Percentiles rank a stretch among this genome's conserved stretches.
These are phyloP conservation scores for Phyllostachys edulis DNA, from an alignment of 176 grass and related monocot species.

Conservation along the genomic window DNA sequence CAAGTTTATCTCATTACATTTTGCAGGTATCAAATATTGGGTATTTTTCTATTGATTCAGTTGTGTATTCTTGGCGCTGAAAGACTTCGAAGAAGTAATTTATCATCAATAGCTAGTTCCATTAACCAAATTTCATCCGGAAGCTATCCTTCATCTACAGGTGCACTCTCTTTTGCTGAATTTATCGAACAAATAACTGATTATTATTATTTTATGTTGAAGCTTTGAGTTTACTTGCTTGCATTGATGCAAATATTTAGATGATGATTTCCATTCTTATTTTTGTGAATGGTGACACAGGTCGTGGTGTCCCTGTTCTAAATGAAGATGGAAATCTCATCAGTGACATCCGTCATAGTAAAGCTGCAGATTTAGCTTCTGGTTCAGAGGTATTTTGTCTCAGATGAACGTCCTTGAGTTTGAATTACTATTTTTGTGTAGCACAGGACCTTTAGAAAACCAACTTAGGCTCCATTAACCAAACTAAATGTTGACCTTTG, in stretches of 20 bases:
- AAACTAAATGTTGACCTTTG: not conserved
- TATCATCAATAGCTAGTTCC: slow-evolving; percentile 86
- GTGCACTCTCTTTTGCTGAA: slow-evolving; percentile 27
- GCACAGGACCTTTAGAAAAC: not conserved
- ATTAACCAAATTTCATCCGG: slow-evolving; percentile 70
- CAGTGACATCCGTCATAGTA: slow-evolving; percentile 50
- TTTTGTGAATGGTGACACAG: slow-evolving; percentile 31
- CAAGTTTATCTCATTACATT: slow-evolving; percentile 20
- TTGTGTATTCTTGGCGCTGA: slow-evolving; percentile 93
- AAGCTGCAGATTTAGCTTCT: slow-evolving; percentile 51
- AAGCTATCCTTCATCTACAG: slow-evolving; percentile 55
- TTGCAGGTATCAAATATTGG: slow-evolving; percentile 95
- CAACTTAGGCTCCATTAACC: not conserved
- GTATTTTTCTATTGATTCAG: slow-evolving; percentile 91
- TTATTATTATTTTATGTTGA: slow-evolving; percentile 9
- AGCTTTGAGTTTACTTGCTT: slow-evolving; percentile 20
- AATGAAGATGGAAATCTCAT: slow-evolving; percentile 88
- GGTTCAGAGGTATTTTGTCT: slow-evolving; percentile 63
- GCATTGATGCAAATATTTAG: slow-evolving; percentile 5
- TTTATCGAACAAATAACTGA: slow-evolving; percentile 5
- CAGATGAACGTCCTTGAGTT: not conserved
- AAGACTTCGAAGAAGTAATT: slow-evolving; percentile 81
- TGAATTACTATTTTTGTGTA: not conserved
- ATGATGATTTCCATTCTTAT: slow-evolving; percentile 6
- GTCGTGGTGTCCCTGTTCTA: slow-evolving; percentile 65